A percentile compares a stretch with the other conserved stretches of the same genome.
phyloP scores from a whole-genome alignment of 2,329 filamentous ascomycete genomes.

The Aspergillus transmontanensis region DNA sequence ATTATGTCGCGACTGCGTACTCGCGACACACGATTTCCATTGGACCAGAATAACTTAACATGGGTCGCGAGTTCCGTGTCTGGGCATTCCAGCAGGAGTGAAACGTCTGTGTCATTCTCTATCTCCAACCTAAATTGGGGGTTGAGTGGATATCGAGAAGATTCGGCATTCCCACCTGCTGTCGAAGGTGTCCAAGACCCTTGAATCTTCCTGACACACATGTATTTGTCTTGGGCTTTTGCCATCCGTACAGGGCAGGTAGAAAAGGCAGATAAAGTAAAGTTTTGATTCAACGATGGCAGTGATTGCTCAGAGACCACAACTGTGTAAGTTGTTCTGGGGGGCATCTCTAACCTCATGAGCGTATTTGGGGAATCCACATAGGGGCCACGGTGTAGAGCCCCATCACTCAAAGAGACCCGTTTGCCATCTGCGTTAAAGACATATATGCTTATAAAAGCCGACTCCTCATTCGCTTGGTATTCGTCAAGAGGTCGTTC shows the following conservation, averaged over 20 bases:
- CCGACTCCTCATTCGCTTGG: conserved; percentile 56
- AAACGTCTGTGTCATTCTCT: conserved; percentile 63
- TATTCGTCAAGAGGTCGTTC: conserved; percentile 51
- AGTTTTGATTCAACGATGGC: conserved; percentile 72
- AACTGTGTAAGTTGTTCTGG: conserved; percentile 58
- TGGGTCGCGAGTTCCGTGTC: conserved; percentile 73
- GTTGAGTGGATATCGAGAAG: conserved; percentile 76
- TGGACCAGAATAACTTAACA: conserved; percentile 79
- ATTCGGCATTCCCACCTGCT: conserved; percentile 81
- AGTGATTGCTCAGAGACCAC: conserved; percentile 80
- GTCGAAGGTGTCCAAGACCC: conserved; percentile 77
- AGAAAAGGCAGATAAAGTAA: conserved; percentile 84
- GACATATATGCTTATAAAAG: conserved; percentile 85
- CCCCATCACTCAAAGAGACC: conserved; percentile 73
- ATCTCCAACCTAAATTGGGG: conserved; percentile 75
- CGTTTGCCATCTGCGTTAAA: conserved; percentile 72
- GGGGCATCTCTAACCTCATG: conserved; percentile 68
- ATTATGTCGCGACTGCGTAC: conserved; percentile 76
- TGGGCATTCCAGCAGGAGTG: conserved; percentile 72
- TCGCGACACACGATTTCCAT: conserved; percentile 69
- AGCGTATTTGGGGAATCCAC: conserved; percentile 94
- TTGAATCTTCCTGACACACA: conserved; percentile 59
- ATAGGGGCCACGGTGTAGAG: conserved; percentile 76
- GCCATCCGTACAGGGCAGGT: conserved; percentile 62
- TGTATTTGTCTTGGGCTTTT: conserved; percentile 64